Evolutionary conservation across 2,329 filamentous ascomycete genomes (phyloP), one percentile per base, ranked within the genome.

Genomic region (Zelopaecilomyces penicillatus): DNA sequence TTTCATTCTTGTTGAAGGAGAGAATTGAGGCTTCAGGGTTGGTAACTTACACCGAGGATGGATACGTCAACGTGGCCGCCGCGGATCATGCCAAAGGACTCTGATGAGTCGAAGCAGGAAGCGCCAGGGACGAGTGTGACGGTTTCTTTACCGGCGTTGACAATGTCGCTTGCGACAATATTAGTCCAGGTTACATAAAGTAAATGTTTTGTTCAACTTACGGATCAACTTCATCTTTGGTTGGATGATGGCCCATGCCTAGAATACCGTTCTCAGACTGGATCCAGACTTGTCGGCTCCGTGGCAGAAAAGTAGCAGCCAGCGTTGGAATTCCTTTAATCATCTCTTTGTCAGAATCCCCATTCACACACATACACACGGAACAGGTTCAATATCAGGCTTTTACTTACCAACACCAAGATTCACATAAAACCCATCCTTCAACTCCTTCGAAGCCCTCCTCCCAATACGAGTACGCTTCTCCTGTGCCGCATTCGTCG

Each of bases 111-210:
- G 55, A 93, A 94, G 7, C 80, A 84, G 0, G 83, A 76, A 0
- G 85, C 87, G 2, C 87, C 87, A 0, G 84, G 82, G 0, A 87
- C 68, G 1, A 93, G 73, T 0, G 87, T 93, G 0, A 90, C 85
- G 0, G 87, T 94, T 62, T 94, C 87, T 61, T 94, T 94, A 46
- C 87, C 87, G 0, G 87, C 87, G 55, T 93, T 94, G 67, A 93
- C 83, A 50, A 90, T 79, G 54, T 91, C 86, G 8, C 70, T 73
- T 6, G 7, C 10, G 36, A 28, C 34, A 27, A 29, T 11, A 8
- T 47, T 34, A 44, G 42, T 10, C 19, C 19, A 19, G 19, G 19
- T 19, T 19, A 19, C 19, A 30, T n/a, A n/a, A 12, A 27, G 19
- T n/a, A 6, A 9, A 4, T 6, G 8, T 5, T 3, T 6, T 11